A percentile compares a stretch with the other conserved stretches of the same genome.
Evolutionary conservation across 106 monocot species (phyloP).

Genomic region (Dioscorea dumetorum): DNA sequence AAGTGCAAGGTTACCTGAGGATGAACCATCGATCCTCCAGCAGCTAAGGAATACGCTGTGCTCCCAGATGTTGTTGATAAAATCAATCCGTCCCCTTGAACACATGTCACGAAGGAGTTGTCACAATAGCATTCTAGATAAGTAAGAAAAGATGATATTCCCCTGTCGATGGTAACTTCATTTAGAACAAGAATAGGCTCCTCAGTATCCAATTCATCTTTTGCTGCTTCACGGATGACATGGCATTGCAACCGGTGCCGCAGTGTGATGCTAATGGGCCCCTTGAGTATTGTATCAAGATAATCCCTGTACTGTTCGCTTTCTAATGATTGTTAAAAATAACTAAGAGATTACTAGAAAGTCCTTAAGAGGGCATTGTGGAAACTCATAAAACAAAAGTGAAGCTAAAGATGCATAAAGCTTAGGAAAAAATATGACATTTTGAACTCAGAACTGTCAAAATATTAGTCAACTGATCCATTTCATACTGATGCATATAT

Average conservation of each 20-base stretch:
- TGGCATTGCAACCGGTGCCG: slow-evolving; percentile 86
- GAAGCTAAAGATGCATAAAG: too few species aligned
- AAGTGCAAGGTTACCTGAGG: slow-evolving; percentile 58
- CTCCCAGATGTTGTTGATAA: slow-evolving; percentile 98
- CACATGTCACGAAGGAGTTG: slow-evolving; percentile 87
- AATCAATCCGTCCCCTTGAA: slow-evolving; percentile 97
- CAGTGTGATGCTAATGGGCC: slow-evolving; percentile 89
- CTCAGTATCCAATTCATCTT: slow-evolving; percentile 75
- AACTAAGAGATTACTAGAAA: not conserved
- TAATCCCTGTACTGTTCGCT: slow-evolving; percentile 80
- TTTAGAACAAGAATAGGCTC: slow-evolving; percentile 90
- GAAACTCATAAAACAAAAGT: too few species aligned
- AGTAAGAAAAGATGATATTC: slow-evolving; percentile 95
- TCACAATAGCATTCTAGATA: slow-evolving; percentile 98
- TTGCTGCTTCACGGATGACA: slow-evolving; percentile 72
- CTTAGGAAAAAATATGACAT: too few species aligned
- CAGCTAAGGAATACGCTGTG: slow-evolving; percentile 96
- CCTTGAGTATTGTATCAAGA: slow-evolving; percentile 57
- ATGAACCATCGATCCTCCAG: slow-evolving; percentile 99
- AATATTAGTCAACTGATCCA: too few species aligned
- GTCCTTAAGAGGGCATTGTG: not conserved
- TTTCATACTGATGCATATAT: too few species aligned
- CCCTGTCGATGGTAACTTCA: slow-evolving; percentile 97
- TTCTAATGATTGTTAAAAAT: slow-evolving; percentile 52
- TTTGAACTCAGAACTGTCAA: too few species aligned